A percentile compares a stretch with the other conserved stretches of the same genome.
phyloP scores from a whole-genome alignment of 2,329 filamentous ascomycete genomes.

The Apiospora saccharicola region DNA sequence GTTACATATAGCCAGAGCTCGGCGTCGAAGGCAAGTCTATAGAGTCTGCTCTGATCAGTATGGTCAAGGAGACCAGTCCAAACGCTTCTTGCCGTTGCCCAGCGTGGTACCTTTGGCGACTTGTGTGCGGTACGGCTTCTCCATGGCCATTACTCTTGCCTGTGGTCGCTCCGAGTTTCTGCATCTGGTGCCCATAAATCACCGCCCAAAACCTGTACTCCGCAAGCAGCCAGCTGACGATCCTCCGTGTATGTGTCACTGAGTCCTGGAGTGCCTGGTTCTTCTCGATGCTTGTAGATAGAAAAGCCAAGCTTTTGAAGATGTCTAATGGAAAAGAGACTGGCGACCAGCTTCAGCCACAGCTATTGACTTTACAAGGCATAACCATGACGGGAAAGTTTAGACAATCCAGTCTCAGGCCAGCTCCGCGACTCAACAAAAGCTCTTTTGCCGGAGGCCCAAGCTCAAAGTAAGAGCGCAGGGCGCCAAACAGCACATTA shows the following conservation, averaged over 20 bases:
- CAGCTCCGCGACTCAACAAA: constrained; percentile 18
- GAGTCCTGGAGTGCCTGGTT: neutral
- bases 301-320: neutral
- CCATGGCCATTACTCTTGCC: neutral
- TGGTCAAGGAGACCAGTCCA: neutral
- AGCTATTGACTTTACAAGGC: neutral
- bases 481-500: neutral
- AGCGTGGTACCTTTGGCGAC: neutral
- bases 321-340: neutral
- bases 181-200: neutral
- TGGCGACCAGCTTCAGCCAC: constrained; percentile 4
- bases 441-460: neutral
- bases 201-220: neutral
- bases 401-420: constrained; percentile 8
- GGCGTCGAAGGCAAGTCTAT: neutral
- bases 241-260: neutral
- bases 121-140: neutral
- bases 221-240: neutral
- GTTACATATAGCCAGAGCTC: neutral
- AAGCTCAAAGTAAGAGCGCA: neutral
- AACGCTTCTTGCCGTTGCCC: neutral
- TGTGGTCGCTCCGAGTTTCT: neutral
- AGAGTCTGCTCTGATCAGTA: neutral
- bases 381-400: neutral
- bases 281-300: neutral